phyloP scores from a whole-genome alignment of 495 filamentous ascomycete genomes.

The Aspergillus taichungensis region DNA sequence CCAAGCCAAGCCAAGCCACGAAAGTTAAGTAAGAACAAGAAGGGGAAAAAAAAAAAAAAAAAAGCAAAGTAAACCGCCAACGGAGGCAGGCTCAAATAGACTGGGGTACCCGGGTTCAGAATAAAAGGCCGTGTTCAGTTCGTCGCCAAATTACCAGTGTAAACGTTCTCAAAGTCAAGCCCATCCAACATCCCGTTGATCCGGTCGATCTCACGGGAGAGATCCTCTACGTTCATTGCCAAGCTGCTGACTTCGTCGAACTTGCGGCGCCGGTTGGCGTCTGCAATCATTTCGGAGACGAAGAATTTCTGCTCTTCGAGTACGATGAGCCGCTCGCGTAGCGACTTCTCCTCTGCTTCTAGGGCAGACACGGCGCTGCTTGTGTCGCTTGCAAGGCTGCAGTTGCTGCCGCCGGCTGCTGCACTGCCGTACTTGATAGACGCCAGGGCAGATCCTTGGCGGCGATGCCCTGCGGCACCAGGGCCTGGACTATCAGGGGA shows the following conservation, averaged over 20 bases:
- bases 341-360: constrained; percentile 78
- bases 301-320: constrained; percentile 93
- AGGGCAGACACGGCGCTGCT: constrained; percentile 60
- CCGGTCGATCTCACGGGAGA: constrained; percentile 72
- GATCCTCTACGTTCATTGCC: constrained; percentile 72
- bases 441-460: constrained; percentile 43
- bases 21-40: background rate
- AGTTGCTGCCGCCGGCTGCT: constrained; percentile 43
- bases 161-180: constrained; percentile 44
- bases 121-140: background rate
- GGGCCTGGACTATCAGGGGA: constrained; percentile 23
- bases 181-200: constrained; percentile 44
- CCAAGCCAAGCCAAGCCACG: background rate
- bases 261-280: constrained; percentile 68
- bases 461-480: constrained; percentile 26
- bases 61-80: background rate
- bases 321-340: constrained; percentile 76
- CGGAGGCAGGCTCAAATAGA: background rate
- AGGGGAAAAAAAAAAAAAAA: background rate
- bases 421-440: constrained; percentile 48
- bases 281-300: constrained; percentile 78
- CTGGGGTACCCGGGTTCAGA: background rate
- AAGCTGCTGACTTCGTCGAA: constrained; percentile 86
- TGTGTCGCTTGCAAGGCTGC: constrained; percentile 51
- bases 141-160: constrained; percentile 25